phyloP scores from a whole-genome alignment of 2,329 filamentous ascomycete genomes.

The Pestalotiopsis sp. region DNA sequence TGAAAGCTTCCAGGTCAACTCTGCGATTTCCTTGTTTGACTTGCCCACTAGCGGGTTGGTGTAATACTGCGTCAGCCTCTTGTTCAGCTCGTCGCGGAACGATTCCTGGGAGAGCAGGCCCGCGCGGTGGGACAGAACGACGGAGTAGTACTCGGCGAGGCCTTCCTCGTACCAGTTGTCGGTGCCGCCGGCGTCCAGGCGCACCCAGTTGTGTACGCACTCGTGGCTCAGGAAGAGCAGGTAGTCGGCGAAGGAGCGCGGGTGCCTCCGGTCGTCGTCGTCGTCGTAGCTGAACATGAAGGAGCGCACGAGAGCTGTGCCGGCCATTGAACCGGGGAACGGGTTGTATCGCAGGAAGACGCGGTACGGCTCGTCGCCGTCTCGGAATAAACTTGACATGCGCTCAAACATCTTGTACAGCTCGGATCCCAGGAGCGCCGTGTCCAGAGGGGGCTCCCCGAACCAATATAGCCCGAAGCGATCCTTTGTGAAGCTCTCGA shows the following conservation, averaged over 20 bases:
- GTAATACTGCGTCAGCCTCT: not conserved
- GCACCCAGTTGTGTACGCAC: not conserved
- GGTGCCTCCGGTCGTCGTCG: not conserved
- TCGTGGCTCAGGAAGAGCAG: not conserved
- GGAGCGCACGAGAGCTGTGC: not conserved
- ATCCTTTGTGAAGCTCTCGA: not conserved
- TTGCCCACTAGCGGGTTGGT: not conserved
- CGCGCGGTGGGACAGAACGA: not conserved
- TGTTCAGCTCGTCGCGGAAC: not conserved
- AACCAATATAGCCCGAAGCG: not conserved
- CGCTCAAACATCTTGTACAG: not conserved
- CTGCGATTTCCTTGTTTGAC: not conserved
- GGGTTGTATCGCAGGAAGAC: not conserved
- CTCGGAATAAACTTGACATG: not conserved
- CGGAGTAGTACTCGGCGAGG: not conserved
- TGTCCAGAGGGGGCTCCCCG: not conserved
- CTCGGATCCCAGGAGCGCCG: not conserved
- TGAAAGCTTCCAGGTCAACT: not conserved
- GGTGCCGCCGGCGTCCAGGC: not conserved
- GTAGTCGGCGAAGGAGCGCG: not conserved
- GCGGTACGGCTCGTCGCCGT: not conserved
- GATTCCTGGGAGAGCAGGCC: not conserved
- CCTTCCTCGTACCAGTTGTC: not conserved
- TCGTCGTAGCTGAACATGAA: not conserved
- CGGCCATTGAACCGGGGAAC: not conserved